Evolutionary conservation across 768 basidiomycete genomes (phyloP).

Genomic region (Lentinula aciculospora): DNA sequence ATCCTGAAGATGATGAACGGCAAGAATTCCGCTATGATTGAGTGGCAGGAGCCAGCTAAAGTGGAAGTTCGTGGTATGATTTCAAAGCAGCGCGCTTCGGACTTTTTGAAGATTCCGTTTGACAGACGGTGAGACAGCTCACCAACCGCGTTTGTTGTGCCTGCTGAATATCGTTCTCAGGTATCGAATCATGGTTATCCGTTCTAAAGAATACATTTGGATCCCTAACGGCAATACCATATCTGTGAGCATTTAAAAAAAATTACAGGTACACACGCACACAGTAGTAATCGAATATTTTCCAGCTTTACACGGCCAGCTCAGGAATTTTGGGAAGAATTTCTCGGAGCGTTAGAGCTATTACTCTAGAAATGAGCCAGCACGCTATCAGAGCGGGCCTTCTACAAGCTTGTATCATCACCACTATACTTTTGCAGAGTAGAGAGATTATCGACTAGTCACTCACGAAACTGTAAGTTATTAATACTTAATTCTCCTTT

Average conservation of each 20-base stretch:
- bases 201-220: conserved; percentile 33
- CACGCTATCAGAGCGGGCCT: conserved; percentile 41
- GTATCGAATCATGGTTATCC: conserved; percentile 29
- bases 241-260: too few relatives aligned
- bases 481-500: too few relatives aligned
- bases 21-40: conserved; percentile 29
- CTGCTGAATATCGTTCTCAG: conserved; percentile 11
- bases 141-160: background rate
- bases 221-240: conserved; percentile 27
- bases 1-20: conserved; percentile 27
- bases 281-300: background rate
- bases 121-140: conserved; percentile 30
- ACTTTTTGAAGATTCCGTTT: conserved; percentile 37
- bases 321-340: conserved; percentile 33
- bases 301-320: conserved; percentile 29
- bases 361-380: conserved; percentile 40
- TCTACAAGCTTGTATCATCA: conserved; percentile 37
- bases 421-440: conserved; percentile 37
- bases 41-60: conserved; percentile 36
- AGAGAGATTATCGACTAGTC: conserved; percentile 39
- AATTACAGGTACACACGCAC: background rate
- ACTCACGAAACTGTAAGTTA: conserved; percentile 2
- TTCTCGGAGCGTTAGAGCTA: conserved; percentile 20
- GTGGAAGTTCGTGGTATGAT: conserved; percentile 33
- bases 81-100: conserved; percentile 24